Base-by-base conservation (phyloP, 441 rosid species). In the Sinapis alba region DNA sequence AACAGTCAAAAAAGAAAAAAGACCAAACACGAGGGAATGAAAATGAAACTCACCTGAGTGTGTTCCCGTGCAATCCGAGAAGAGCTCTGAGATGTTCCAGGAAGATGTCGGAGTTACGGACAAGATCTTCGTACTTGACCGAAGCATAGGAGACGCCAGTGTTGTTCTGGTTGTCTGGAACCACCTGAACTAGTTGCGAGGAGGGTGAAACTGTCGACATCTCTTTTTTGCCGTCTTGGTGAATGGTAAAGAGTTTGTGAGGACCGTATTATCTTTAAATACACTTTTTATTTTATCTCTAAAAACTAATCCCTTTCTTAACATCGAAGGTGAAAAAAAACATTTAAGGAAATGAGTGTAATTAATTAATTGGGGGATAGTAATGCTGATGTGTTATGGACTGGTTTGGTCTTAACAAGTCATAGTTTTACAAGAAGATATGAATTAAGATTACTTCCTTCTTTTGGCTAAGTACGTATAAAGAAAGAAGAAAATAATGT, bases 51-150 rank as follows among this genome's bases (percentile, higher is more conserved):
- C 43, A 90, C 98, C 76, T 81, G 81, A 91, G 82, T 71, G 84
- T 85, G 68, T 82, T 70, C 58, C 83, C 88, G 65, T 80, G 73
- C 0, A 83, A 79, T 21, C 68, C 73, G 60, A 85, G 89, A 38
- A 89, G 84, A 81, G 84, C 82, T 57, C 62, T 68, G 68, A 94
- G 89, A 82, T 86, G 88, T 69, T 84, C 90, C 90, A 87, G 84
- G 85, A 92, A 94, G 82, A 90, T 91, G 56, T 78, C 85, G 3
- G 94, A 68, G 78, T 71, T 86, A 64, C 79, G 91, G 73, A 81
- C 81, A 77, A 90, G 81, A 68, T 90, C 92, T 45, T 92, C 84
- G 56, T 82, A 88, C 54, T 69, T 81, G 71, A 82, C 87, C 0
- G 92, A 62, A 19, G 82, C 69, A n/a, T 88, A 75, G 72, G 94